Base-by-base conservation (phyloP, 2,329 filamentous ascomycete species). In the Tolypocladium album region DNA sequence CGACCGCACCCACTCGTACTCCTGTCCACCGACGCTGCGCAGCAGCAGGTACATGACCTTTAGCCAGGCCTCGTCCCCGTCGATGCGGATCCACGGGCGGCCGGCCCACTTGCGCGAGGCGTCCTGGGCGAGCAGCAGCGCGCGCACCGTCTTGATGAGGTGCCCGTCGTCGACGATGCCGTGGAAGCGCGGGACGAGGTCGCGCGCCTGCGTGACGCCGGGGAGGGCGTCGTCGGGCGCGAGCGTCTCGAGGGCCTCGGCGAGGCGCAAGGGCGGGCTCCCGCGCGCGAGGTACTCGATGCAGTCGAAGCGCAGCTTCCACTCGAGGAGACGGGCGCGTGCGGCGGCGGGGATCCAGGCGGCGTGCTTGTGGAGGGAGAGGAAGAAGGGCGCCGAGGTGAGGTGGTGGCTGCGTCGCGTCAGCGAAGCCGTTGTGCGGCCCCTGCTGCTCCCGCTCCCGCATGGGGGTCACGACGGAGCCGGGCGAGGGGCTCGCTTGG, bases 261-360 rank as follows among this genome's bases (percentile, higher is more conserved):
- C 78, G 0, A 84, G 60, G 0, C 80, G 74, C 0, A 92, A 79
- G 0, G 80, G 72, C 0, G 90, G 87, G 1, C 79, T 81, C 4
- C 81, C 82, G 12, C 88, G 80, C 1, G 87, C 88, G 0, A 87
- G 82, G 70, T 95, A 96, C 73, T 91, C 79, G 7, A 86, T 68
- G 7, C 96, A 75, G 69, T 94, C 89, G 65, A 86, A 74, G 50
- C 91, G 84, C 57, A 87, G 88, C 72, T 95, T 96, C 83, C 86
- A 92, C 72, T 94, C 88, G 9, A 96, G 77, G 0, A 96, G 75
- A 7, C 89, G 84, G 15, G 79, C 76, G 69, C 92, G 93, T 56
- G 78, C 76, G 9, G 78, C 76, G 0, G 74, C 68, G 0, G 84
- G 78, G 52, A 92, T 78, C 82, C 83, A 94, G 43, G 78, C 64